Percentiles rank a stretch among this genome's conserved stretches.
These are phyloP conservation scores for Lichtheimia hyalospora DNA, from an alignment of 371 early-diverging fungal genomes.

Conservation along the genomic window DNA sequence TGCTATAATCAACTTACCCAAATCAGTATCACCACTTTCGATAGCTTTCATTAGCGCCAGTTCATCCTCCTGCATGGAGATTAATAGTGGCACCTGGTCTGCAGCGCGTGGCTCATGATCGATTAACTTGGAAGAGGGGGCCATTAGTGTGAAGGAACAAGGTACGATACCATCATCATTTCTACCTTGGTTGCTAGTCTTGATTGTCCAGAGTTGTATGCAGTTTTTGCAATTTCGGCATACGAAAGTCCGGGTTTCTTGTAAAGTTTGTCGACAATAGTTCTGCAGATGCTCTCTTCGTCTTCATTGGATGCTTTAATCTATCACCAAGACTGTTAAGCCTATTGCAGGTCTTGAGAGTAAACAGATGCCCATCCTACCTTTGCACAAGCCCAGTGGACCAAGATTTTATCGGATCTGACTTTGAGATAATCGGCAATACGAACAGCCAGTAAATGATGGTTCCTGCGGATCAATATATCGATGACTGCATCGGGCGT, in stretches of 20 bases:
- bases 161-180: background rate
- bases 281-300: conserved; percentile 80
- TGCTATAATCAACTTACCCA: conserved; percentile 52
- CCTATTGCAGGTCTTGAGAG: no score
- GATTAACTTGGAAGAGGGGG: conserved; percentile 51
- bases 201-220: conserved; percentile 84
- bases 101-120: conserved; percentile 94
- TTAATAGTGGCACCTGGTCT: conserved; percentile 90
- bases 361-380: conserved; percentile 24
- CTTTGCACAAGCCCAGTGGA: conserved; percentile 97
- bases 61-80: conserved; percentile 91
- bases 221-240: conserved; percentile 92
- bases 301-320: conserved; percentile 84
- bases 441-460: conserved; percentile 83
- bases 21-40: conserved; percentile 93
- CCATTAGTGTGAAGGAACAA: background rate
- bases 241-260: conserved; percentile 78
- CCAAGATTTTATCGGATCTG: conserved; percentile 78
- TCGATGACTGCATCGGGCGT: conserved; percentile 80
- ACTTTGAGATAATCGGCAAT: conserved; percentile 84
- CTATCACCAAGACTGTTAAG: conserved; percentile 20
- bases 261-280: conserved; percentile 77
- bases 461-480: conserved; percentile 80
- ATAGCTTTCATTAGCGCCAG: conserved; percentile 88
- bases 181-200: conserved; percentile 82